Evolutionary conservation across 192 early-diverging fungal species (phyloP).

Genomic region (Backusella tarrabulga): DNA sequence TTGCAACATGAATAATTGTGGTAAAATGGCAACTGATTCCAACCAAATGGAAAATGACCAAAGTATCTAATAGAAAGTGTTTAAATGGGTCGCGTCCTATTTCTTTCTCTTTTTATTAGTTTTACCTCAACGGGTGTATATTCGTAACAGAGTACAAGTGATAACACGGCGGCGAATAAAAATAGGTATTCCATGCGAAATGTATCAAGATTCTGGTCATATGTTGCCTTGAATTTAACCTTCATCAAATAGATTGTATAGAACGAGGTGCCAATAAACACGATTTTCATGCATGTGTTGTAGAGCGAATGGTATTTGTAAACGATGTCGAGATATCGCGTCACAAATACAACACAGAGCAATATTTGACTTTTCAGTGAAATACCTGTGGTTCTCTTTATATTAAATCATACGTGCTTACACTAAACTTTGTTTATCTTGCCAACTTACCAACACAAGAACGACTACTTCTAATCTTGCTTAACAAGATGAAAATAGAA

Average conservation of each 20-base stretch:
- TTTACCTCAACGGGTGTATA: background rate
- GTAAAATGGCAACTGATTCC: slow-evolving; percentile 96
- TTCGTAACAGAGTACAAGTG: slow-evolving; percentile 5
- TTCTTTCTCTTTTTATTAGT: background rate
- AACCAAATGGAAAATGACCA: slow-evolving; percentile 98
- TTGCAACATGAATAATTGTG: slow-evolving; percentile 96
- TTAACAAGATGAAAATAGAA: slow-evolving; percentile 61
- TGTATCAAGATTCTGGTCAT: slow-evolving; percentile 91
- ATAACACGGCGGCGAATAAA: background rate
- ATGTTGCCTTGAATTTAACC: slow-evolving; percentile 81
- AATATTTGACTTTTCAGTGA: slow-evolving; percentile 96
- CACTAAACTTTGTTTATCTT: background rate
- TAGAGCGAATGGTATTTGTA: slow-evolving; percentile 76
- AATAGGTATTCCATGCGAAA: slow-evolving; percentile 84
- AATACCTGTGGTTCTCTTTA: slow-evolving; percentile 64
- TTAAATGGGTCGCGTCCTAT: background rate
- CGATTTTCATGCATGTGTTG: slow-evolving; percentile 94
- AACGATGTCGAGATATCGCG: slow-evolving; percentile 93
- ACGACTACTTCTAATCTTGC: slow-evolving; percentile 87
- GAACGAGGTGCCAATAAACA: slow-evolving; percentile 84
- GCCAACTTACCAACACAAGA: slow-evolving; percentile 73
- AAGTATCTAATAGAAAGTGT: slow-evolving; percentile 58
- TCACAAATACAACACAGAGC: slow-evolving; percentile 86
- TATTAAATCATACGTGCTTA: background rate
- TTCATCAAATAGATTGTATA: slow-evolving; percentile 95